A percentile compares a stretch with the other conserved stretches of the same genome.
phyloP scores from a whole-genome alignment of 139 green algal genomes.

The Desmodesmus armatus region DNA sequence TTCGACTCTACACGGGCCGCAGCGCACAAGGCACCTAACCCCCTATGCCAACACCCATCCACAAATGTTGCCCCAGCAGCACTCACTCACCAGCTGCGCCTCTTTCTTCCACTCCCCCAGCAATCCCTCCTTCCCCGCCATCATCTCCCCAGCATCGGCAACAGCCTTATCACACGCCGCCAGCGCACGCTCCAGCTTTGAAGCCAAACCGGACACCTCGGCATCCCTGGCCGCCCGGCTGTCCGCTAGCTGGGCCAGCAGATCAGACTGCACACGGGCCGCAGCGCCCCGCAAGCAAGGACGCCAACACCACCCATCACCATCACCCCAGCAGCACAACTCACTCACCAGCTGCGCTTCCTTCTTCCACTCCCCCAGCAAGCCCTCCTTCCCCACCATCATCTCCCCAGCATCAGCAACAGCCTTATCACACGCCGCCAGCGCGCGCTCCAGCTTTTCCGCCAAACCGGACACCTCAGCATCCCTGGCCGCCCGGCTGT shows the following conservation, averaged over 20 bases:
- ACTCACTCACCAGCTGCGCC: conserved; percentile 60
- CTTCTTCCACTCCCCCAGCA: conserved; percentile 62
- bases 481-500: conserved; percentile 52
- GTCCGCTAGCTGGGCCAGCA: conserved; percentile 56
- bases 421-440: conserved; percentile 34
- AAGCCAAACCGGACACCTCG: conserved; percentile 50
- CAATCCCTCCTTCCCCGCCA: conserved; percentile 60
- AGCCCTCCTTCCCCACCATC: conserved; percentile 55
- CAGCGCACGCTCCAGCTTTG: conserved; percentile 54
- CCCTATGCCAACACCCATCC: too few species aligned
- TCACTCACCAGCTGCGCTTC: conserved; percentile 64
- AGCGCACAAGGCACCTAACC: too few species aligned
- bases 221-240: conserved; percentile 52
- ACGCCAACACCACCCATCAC: too few species aligned
- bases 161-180: conserved; percentile 40
- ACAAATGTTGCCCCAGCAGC: too few species aligned
- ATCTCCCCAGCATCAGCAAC: conserved; percentile 62
- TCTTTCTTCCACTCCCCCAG: conserved; percentile 63
- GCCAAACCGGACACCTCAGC: conserved; percentile 51
- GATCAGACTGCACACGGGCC: conserved; percentile 29
- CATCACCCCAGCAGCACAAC: too few species aligned
- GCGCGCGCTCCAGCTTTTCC: conserved; percentile 51
- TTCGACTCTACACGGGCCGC: conserved; percentile 28
- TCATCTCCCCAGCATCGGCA: conserved; percentile 59
- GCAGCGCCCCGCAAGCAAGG: too few species aligned